A percentile compares a stretch with the other conserved stretches of the same genome.
Evolutionary conservation across 306 rosid species (phyloP).

Genomic region (Acacia melanoxylon): DNA sequence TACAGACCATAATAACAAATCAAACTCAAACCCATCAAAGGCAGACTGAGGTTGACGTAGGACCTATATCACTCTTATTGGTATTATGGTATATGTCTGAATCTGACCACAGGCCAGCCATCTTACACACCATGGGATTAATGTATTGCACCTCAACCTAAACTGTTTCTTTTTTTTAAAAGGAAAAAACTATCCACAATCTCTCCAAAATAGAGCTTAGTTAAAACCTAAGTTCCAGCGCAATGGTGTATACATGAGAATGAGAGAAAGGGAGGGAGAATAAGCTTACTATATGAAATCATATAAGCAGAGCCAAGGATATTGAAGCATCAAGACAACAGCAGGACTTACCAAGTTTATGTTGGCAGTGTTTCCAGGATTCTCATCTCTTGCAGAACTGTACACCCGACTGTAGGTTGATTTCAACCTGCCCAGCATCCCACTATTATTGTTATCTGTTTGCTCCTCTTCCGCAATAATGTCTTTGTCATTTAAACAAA

Average conservation of each 20-base stretch:
- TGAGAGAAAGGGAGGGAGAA: background rate
- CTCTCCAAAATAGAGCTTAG: background rate
- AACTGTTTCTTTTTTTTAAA: background rate
- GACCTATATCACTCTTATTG: constrained; percentile 7
- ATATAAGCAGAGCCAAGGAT: background rate
- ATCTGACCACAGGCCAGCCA: background rate
- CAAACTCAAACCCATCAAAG: constrained; percentile 17
- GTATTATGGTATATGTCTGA: background rate
- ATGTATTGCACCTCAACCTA: background rate
- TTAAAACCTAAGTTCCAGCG: background rate
- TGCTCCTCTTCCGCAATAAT: constrained; percentile 39
- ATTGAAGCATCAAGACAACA: background rate
- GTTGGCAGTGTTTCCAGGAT: constrained; percentile 35
- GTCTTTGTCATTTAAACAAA: constrained; percentile 37
- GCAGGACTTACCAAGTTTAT: constrained; percentile 59
- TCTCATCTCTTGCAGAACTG: constrained; percentile 44
- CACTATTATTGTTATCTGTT: constrained; percentile 39
- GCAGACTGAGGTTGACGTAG: constrained; percentile 1
- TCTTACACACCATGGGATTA: background rate
- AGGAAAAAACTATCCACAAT: background rate
- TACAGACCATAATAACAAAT: constrained; percentile 16
- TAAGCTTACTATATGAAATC: background rate
- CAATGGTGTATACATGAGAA: background rate
- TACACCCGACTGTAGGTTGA: constrained; percentile 50
- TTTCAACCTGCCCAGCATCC: constrained; percentile 54